Evolutionary conservation across 306 rosid species (phyloP).

Genomic region (Fagus sylvatica): DNA sequence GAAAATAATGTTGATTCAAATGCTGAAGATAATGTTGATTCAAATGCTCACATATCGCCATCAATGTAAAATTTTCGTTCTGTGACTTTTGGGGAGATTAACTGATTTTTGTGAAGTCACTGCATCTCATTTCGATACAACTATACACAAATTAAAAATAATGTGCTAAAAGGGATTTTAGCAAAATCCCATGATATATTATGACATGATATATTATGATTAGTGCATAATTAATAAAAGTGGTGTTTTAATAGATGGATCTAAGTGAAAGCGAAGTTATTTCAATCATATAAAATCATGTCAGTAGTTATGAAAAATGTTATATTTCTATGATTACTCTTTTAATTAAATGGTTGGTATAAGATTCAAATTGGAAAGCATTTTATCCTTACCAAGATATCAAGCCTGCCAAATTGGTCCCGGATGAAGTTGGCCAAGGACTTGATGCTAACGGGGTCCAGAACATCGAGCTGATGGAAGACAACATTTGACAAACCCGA

Average conservation of each 20-base stretch:
- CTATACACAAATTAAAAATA: neutral
- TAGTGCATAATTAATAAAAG: too few species aligned
- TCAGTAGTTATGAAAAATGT: too few species aligned
- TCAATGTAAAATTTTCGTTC: neutral
- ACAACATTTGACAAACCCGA: conserved; percentile 38
- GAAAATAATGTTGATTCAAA: neutral
- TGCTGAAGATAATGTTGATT: neutral
- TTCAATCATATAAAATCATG: too few species aligned
- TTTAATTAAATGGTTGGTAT: neutral
- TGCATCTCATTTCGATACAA: neutral
- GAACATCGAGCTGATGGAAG: conserved; percentile 58
- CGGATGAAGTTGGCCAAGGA: conserved; percentile 41
- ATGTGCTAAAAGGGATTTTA: neutral
- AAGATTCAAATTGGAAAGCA: neutral
- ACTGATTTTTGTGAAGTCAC: neutral
- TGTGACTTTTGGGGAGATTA: neutral
- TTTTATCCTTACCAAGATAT: conserved; percentile 44
- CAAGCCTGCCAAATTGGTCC: conserved; percentile 47
- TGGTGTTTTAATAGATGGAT: too few species aligned
- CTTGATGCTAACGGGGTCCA: conserved; percentile 35
- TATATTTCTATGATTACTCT: too few species aligned
- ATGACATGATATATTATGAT: too few species aligned
- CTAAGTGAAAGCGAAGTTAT: too few species aligned
- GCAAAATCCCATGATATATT: neutral
- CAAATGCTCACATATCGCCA: neutral